Evolutionary conservation across 495 filamentous ascomycete species (phyloP), one percentile per base, ranked within the genome.

Genomic region (Hypoxylon perforatum): DNA sequence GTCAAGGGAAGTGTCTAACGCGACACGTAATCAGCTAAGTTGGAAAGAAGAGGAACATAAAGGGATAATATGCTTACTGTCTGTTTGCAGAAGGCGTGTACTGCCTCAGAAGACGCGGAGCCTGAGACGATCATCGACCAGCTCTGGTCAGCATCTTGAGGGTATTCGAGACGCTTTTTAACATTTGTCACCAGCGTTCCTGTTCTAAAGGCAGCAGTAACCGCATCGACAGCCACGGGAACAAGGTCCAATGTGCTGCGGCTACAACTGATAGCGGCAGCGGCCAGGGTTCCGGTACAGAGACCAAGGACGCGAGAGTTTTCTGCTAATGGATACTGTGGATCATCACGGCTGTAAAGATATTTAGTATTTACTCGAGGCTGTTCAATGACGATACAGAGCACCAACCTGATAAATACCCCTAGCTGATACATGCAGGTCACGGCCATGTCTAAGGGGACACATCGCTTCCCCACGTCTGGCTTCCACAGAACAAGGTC

Each of bases 281-380:
- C 86, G 3, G 89, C 82, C 51, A 92, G 71, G 22, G 88, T 76
- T 48, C 87, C 87, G 9, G 86, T 90, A 73, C 89, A 91, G 14
- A 88, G 77, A 30, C 85, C 86, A n/a, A 62, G 14, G 12, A 61
- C 30, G 3, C 21, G 22, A 9, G 42, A 42, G 14, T 57, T 46
- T 12, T 35, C 11, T 22, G 23, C 39, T 10, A 10, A 33, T 5
- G 30, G 30, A 9, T 33, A 33, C 30, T 33, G 6, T 33, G 38
- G 11, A 36, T 57, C 39, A 19, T 21, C 39, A 14, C 46, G 53
- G 15, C 53, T 57, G 22, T 12, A 19, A 5, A 18, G 22, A 1
- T 35, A 17, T 28, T 57, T 36, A 57, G 42, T 9, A 17, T 7
- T 7, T 50, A 17, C n/a, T n/a, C n/a, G n/a, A n/a, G n/a, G 11